Percentiles rank a stretch among this genome's conserved stretches.
phyloP scores from a whole-genome alignment of 139 green algal species.

The Chlamydomonas sphaeroides region DNA sequence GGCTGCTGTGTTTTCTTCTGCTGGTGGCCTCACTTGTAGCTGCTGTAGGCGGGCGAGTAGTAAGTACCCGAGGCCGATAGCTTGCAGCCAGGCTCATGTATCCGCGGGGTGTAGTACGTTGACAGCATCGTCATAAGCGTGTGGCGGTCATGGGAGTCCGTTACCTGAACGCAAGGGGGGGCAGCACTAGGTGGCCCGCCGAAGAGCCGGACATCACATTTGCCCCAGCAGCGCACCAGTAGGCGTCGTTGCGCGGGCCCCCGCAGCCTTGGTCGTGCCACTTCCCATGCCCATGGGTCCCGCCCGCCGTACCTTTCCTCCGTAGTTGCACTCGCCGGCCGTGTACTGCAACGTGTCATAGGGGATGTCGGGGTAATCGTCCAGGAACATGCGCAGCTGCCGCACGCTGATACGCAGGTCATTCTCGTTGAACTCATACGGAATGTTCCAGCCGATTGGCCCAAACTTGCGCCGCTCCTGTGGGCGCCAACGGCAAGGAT shows the following conservation, averaged over 20 bases:
- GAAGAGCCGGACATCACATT: too few relatives aligned
- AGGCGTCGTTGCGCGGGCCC: too few relatives aligned
- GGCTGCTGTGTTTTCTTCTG: too few relatives aligned
- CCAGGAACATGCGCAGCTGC: conserved; percentile 85
- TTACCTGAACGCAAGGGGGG: conserved; percentile 76
- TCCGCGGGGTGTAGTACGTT: conserved; percentile 68
- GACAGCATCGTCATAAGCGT: conserved; percentile 80
- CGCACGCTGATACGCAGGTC: conserved; percentile 81
- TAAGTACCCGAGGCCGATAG: conserved; percentile 68
- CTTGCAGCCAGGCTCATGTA: conserved; percentile 59
- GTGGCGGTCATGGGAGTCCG: conserved; percentile 79
- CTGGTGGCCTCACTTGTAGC: conserved; percentile 67
- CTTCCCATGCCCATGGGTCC: too few relatives aligned
- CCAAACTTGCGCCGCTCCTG: conserved; percentile 83
- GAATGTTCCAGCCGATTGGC: conserved; percentile 87
- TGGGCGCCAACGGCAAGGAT: too few relatives aligned
- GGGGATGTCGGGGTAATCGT: conserved; percentile 81
- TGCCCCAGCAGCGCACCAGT: too few relatives aligned
- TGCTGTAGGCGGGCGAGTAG: conserved; percentile 50
- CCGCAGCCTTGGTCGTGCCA: too few relatives aligned
- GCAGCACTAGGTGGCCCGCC: too few relatives aligned
- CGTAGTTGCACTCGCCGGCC: conserved; percentile 83
- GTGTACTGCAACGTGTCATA: conserved; percentile 79
- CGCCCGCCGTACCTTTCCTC: conserved; percentile 56
- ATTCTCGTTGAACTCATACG: conserved; percentile 86